A percentile compares a stretch with the other conserved stretches of the same genome.
These are phyloP conservation scores for Aspergillus tanneri DNA, from an alignment of 2,329 filamentous ascomycete genomes.

Conservation along the genomic window DNA sequence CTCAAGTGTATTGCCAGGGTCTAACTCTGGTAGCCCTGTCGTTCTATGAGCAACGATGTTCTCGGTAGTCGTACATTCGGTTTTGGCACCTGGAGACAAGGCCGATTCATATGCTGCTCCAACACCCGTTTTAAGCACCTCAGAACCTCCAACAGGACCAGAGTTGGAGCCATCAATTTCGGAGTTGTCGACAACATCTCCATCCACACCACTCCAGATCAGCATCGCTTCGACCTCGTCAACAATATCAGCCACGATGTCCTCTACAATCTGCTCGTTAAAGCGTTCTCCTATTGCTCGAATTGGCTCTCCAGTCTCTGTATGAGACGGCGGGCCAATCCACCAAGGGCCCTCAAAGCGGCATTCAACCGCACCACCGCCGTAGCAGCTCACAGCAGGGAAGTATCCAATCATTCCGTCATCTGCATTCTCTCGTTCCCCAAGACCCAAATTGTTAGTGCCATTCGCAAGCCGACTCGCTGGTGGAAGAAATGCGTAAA, in stretches of 20 bases:
- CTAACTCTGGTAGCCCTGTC: constrained; percentile 5
- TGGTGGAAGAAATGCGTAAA: constrained; percentile 87
- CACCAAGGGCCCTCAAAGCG: constrained; percentile 96
- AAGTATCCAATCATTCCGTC: constrained; percentile 96
- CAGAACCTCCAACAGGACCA: constrained; percentile 32
- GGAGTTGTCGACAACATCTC: constrained; percentile 32
- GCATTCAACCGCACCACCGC: constrained; percentile 84
- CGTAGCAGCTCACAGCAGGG: constrained; percentile 87
- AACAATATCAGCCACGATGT: constrained; percentile 86
- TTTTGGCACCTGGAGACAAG: constrained; percentile 11
- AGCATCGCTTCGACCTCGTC: constrained; percentile 79
- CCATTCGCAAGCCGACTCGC: constrained; percentile 61
- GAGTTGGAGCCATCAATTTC: constrained; percentile 26
- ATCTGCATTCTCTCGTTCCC: constrained; percentile 81
- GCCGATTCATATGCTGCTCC: constrained; percentile 32
- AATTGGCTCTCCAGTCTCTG: constrained; percentile 45
- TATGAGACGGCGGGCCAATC: constrained; percentile 67
- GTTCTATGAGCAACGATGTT: constrained; percentile 25
- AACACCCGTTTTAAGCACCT: constrained; percentile 34
- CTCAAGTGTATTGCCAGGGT: constrained; percentile 15
- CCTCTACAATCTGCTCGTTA: constrained; percentile 90
- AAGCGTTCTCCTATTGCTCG: constrained; percentile 75
- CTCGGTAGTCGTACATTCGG: constrained; percentile 3
- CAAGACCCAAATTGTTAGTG: constrained; percentile 52
- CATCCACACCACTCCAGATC: constrained; percentile 57